Evolutionary conservation across 768 basidiomycete genomes (phyloP), one percentile per base, ranked within the genome.

Genomic region (Pulveroboletus sp.): DNA sequence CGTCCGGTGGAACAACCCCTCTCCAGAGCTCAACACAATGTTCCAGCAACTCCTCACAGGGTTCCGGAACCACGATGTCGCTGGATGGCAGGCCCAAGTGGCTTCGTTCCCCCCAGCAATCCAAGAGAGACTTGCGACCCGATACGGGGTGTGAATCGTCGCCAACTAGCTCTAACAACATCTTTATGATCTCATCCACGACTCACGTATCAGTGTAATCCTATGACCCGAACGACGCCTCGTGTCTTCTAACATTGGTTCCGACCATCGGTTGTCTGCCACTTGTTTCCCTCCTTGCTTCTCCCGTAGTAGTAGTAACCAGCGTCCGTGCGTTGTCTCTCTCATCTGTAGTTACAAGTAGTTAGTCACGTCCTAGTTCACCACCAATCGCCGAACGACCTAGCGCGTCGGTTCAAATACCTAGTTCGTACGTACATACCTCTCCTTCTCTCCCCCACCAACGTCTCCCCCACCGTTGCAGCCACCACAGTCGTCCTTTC

Each of bases 1-100:
- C 54, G 89, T 94, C 45, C 80, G 93, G 53, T 99, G 96, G 96
- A 89, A 85, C 48, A 82, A 82, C 50, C 96, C 96, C 0, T 96
- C 94, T 1, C 76, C 82, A 11, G 91, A 95, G 70, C 79, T 99
- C 50, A 92, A 96, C 65, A 75, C 75, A 41, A 97, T 96, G 92
- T 99, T 99, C 82, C 81, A 84, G 64, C 81, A 86, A 69, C 78
- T 99, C 42, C 73, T 99, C 47, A 79, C 77, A 52, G 93, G 91
- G 13, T 94, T 97, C 79, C 93, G 92, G 74, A 79, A 83, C 59
- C 89, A 93, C 66, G 83, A 92, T 55, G 82, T 85, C 34, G 76
- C 81, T 29, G 86, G 85, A 12, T 99, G 96, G 96, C 79, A 81
- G 24, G 81, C 83, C 5, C 89, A 93, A 64, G 82, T 93, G 38